Evolutionary conservation across 257 asterid species (phyloP).

Genomic region (Capsicum rhomboideum): DNA sequence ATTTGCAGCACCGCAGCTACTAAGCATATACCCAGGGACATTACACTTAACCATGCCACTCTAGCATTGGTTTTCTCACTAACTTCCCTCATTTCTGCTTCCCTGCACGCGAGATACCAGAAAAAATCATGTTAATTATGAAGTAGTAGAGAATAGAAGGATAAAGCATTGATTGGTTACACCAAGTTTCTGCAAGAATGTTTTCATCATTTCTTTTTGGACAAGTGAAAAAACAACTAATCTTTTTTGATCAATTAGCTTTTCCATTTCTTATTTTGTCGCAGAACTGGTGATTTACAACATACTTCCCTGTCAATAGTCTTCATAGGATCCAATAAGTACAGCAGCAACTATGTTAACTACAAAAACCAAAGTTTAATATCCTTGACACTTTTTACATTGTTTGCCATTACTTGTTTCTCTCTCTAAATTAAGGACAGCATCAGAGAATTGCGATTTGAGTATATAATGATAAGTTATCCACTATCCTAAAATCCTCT

Average conservation of each 20-base stretch:
- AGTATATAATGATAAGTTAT: background rate
- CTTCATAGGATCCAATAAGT: background rate
- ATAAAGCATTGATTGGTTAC: background rate
- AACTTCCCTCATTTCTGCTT: constrained; percentile 57
- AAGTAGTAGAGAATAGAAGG: background rate
- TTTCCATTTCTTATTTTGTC: background rate
- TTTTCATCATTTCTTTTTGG: background rate
- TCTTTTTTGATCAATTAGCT: background rate
- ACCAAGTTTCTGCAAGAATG: background rate
- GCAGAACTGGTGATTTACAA: background rate
- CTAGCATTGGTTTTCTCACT: constrained; percentile 56
- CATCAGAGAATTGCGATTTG: background rate
- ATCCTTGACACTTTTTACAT: background rate
- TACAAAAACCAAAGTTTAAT: background rate
- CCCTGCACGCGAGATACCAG: constrained; percentile 36
- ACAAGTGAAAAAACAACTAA: background rate
- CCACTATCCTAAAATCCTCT: background rate
- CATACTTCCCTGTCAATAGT: background rate
- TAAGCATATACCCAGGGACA: constrained; percentile 53
- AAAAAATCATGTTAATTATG: background rate
- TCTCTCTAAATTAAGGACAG: background rate
- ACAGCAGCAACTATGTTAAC: background rate
- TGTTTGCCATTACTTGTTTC: background rate
- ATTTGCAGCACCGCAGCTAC: constrained; percentile 36
- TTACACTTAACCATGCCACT: constrained; percentile 56